Evolutionary conservation across 148 eudicot species (phyloP), one percentile per base, ranked within the genome.

Genomic region (Vaccinium darrowii): DNA sequence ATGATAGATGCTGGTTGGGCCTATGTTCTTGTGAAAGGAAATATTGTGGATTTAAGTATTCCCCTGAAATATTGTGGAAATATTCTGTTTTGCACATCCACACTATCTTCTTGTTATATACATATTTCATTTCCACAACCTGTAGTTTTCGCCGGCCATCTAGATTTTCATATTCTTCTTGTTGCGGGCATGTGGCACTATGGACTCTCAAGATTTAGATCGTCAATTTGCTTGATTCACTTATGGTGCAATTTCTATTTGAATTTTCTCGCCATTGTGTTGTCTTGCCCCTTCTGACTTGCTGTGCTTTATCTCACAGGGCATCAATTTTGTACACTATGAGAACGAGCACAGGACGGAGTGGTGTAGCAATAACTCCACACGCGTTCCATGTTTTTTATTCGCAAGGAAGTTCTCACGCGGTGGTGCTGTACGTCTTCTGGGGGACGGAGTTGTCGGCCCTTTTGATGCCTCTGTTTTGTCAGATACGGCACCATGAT

Each of bases 401-500:
- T 91, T 97, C 82, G 98, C 95, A 11, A 93, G 99, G 84, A 97
- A 97, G 83, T 97, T 97, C 90, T 95, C 98, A 9, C 82, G 79
- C 69, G 99, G 95, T 43, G 99, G 92, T 81, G 99, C 96, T 47
- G 91, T 95, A 95, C 95, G 95, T 78, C 96, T 97, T 86, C 85
- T 97, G 90, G 93, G 95, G 58, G 89, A 87, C 62, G 95, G 93
- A 79, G 86, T 91, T 47, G 87, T 88, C 19, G 90, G 94, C 62
- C 89, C 81, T 10, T 88, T 84, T 25, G 89, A 89, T 39, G 27
- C 84, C 69, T 87, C 93, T 67, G 23, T 83, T 7, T 74, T 88
- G 58, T 71, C 88, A 62, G 87, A 87, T 39, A 79, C 69, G 9
- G 78, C 63, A 47, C 81, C 80, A 0, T 88, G 87, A 88, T 85